phyloP scores from a whole-genome alignment of 331 rosid species.

The Erythrophleum ivorense region DNA sequence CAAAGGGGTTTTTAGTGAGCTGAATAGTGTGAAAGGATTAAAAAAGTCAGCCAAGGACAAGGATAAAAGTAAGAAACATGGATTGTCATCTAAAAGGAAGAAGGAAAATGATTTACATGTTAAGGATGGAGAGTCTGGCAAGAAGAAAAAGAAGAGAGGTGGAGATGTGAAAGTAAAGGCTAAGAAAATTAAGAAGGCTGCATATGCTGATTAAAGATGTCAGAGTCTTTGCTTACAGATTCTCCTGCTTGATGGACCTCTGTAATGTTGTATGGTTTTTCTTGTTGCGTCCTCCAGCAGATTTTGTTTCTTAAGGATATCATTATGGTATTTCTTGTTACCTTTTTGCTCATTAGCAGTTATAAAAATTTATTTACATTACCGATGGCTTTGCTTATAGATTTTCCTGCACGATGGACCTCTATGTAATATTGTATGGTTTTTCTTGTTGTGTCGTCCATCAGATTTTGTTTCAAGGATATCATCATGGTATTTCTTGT shows the following conservation, averaged over 20 bases:
- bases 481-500: neutral
- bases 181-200: conserved; percentile 53
- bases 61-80: conserved; percentile 40
- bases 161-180: conserved; percentile 45
- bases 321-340: neutral
- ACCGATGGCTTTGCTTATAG: neutral
- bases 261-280: neutral
- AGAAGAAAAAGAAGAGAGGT: conserved; percentile 43
- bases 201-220: conserved; percentile 24
- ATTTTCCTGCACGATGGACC: neutral
- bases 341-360: neutral
- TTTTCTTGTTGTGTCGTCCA: conserved; percentile 2
- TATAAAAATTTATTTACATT: neutral
- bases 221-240: conserved; percentile 23
- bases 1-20: conserved; percentile 42
- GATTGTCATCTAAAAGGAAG: conserved; percentile 30
- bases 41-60: conserved; percentile 41
- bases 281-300: conserved; percentile 14
- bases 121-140: conserved; percentile 39
- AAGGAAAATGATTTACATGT: conserved; percentile 25
- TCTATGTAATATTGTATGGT: neutral
- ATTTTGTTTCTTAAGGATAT: conserved; percentile 24
- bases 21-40: conserved; percentile 37
- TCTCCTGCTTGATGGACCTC: conserved; percentile 10
- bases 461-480: conserved; percentile 32